Base-by-base conservation (phyloP, 2,329 filamentous ascomycete species). In the Diaporthe vexans region DNA sequence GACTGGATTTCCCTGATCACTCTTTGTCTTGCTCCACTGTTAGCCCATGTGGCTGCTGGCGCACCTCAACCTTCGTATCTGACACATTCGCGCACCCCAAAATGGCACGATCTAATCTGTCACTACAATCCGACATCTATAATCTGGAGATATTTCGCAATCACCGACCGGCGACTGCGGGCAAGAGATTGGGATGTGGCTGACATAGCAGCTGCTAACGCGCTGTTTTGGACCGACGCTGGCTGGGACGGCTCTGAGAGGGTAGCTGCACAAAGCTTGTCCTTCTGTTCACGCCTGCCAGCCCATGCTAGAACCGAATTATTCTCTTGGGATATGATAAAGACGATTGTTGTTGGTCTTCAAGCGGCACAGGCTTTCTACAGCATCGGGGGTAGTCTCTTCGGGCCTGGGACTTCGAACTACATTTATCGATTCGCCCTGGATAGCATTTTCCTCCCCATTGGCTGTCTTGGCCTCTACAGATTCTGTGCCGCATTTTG, bases 321-420 rank as follows among this genome's bases (percentile, higher is more conserved):
- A 0, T 21, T 5, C 11, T 58, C 33, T 21, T 58, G 56, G 56
- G 33, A 58, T n/a, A 24, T 58, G 56, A 17, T 37, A 11, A n/a
- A 58, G 33, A 58, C 56, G 4, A 15, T 58, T 5, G 10, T 37
- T 17, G 56, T 58, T 2, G 56, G 56, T 15, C 33, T 58, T 21
- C 56, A 58, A 24, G 56, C 56, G 10, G 33, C 56, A 9, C 56
- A 58, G 21, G 56, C 56, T 15, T 58, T 58, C 56, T 58, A 58
- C 11, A 37, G 33, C 33, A 15, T 37, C 5, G 56, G 19, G 0
- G 56, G 19, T 1, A 58, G 56, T 33, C 10, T 37, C 19, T 9
- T 58, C 9, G 21, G 29, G 56, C 56, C 56, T 7, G 19, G 19
- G 17, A 35, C 56, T n/a, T 58, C 56, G 1, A 17, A 58, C 13